Evolutionary conservation across 768 basidiomycete species (phyloP).

Genomic region (Suillus weaverae): DNA sequence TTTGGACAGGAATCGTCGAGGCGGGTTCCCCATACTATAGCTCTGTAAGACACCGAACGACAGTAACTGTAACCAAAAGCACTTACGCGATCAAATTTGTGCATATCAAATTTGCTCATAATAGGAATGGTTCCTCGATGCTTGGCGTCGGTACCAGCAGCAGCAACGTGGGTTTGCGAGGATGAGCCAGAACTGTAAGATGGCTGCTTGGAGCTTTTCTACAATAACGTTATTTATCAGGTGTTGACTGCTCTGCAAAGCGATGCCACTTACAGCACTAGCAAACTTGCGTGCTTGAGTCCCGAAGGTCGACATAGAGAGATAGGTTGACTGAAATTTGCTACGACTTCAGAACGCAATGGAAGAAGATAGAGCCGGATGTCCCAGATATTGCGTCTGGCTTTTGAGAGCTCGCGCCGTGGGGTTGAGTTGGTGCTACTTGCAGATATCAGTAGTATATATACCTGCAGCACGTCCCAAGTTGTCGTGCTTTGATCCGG

Average conservation of each 20-base stretch:
- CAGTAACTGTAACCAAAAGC: background rate
- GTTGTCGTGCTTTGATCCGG: background rate
- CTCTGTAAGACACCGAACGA: background rate
- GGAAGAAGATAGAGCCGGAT: background rate
- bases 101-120: background rate
- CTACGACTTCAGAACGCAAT: background rate
- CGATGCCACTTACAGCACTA: background rate
- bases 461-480: background rate
- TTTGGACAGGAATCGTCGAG: background rate
- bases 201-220: background rate
- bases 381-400: background rate
- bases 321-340: background rate
- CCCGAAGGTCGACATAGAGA: background rate
- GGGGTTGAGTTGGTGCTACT: background rate
- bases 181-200: background rate
- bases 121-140: background rate
- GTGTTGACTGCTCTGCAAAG: background rate
- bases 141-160: background rate
- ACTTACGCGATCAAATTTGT: background rate
- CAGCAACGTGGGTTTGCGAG: background rate
- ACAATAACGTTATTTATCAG: background rate
- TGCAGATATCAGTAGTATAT: background rate
- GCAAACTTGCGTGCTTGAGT: background rate
- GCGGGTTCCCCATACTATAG: background rate
- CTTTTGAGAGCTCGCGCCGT: background rate